These are phyloP conservation scores for Sanghuangporus sanghuang DNA, from an alignment of 1,284 basidiomycete species.

Conservation along the genomic window DNA sequence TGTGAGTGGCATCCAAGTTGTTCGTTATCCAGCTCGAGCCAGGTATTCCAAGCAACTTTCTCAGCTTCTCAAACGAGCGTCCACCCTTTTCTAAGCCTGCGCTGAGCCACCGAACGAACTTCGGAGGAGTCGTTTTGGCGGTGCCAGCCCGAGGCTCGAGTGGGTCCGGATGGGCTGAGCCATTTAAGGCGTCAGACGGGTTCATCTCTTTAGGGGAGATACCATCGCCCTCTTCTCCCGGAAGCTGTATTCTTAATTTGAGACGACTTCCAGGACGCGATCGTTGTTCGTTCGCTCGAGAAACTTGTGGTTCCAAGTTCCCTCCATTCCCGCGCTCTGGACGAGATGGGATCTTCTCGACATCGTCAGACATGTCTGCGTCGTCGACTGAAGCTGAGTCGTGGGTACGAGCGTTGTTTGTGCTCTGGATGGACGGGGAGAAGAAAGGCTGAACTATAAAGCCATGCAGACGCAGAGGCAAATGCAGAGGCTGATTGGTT, in stretches of 20 bases:
- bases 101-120: background rate
- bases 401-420: too few relatives aligned
- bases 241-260: background rate
- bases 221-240: background rate
- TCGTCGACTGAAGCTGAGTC: too few relatives aligned
- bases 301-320: background rate
- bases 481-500: too few relatives aligned
- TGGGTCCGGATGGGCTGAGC: background rate
- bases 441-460: too few relatives aligned
- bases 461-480: too few relatives aligned
- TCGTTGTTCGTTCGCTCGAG: background rate
- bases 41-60: background rate
- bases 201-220: background rate
- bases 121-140: background rate
- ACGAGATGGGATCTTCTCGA: too few relatives aligned
- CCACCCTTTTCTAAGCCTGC: background rate
- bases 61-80: background rate
- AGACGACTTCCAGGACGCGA: background rate
- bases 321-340: background rate
- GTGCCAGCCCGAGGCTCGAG: background rate
- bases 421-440: too few relatives aligned
- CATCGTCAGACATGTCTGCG: too few relatives aligned
- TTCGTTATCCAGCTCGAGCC: slow-evolving; percentile 8
- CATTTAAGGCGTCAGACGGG: background rate
- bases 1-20: slow-evolving; percentile 10